Conservation (phyloP, 768 basidiomycete genomes). For the Russula sp. region DNA sequence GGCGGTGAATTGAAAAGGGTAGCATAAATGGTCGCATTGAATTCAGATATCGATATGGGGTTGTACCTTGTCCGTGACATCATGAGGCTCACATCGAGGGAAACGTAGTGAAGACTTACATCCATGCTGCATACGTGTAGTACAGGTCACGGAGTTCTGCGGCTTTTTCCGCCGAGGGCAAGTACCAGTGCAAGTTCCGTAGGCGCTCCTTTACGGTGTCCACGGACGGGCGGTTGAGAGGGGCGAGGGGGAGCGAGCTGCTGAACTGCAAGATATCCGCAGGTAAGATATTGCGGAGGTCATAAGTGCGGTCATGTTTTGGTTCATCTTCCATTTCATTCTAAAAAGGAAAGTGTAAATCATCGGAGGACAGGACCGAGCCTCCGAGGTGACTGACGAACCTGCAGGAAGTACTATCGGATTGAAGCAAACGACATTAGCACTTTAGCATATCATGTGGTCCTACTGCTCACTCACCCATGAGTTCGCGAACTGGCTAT, state of each 20-base stretch:
- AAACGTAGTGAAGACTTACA: slow-evolving; percentile 44
- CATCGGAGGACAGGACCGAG: slow-evolving; percentile 16
- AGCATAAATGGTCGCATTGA: slow-evolving; percentile 48
- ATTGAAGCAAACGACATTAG: slow-evolving; percentile 27
- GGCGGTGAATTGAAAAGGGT: slow-evolving; percentile 51
- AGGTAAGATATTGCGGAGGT: slow-evolving; percentile 56
- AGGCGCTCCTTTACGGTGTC: slow-evolving; percentile 47
- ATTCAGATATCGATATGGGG: slow-evolving; percentile 57
- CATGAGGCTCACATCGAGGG: slow-evolving; percentile 30
- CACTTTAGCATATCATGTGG: neutral
- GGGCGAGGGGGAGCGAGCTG: slow-evolving; percentile 60
- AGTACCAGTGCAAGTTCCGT: slow-evolving; percentile 63
- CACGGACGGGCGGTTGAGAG: slow-evolving; percentile 40
- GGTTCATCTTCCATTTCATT: slow-evolving; percentile 57
- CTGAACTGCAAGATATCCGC: slow-evolving; percentile 62
- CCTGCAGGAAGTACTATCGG: slow-evolving; percentile 70
- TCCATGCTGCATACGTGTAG: slow-evolving; percentile 68
- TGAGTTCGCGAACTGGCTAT: slow-evolving; percentile 71
- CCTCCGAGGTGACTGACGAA: slow-evolving; percentile 38
- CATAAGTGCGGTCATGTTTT: slow-evolving; percentile 46
- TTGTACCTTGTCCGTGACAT: slow-evolving; percentile 49
- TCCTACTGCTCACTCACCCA: slow-evolving; percentile 49
- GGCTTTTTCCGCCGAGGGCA: slow-evolving; percentile 60
- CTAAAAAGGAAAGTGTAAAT: slow-evolving; percentile 44
- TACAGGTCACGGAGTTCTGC: slow-evolving; percentile 55